Base-by-base conservation (phyloP, 2,329 filamentous ascomycete species). In the Paecilomyces variotii region DNA sequence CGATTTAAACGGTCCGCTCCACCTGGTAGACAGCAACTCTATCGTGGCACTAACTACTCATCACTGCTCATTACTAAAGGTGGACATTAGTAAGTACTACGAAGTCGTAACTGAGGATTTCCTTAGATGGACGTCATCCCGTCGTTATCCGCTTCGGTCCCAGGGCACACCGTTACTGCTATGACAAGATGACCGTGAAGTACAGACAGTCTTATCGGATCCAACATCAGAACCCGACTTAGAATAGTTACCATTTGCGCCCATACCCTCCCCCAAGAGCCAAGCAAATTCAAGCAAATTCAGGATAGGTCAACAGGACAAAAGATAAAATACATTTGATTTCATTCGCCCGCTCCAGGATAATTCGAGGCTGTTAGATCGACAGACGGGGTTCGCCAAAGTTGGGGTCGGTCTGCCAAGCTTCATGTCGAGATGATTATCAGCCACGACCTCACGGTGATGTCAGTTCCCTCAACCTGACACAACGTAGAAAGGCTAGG, bases 371-470 rank as follows among this genome's bases (percentile, higher is more conserved):
- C n/a, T 19, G n/a, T 19, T 19, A n/a, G 39, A 45, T 45, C n/a
- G 39, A 14, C 6, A 39, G 35, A 39, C n/a, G 39, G n/a, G 35
- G 35, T n/a, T n/a, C 35, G 14, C 39, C n/a, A 45, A 45, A 14
- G 5, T n/a, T 19, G 5, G 51, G 24, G n/a, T 27, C 24, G 25
- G 6, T 14, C 39, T 45, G 39, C 39, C 39, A 45, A 45, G 39
- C n/a, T 45, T 24, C n/a, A 45, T 9, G 39, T 45, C 19, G 4
- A 24, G 19, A 45, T 39, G 11, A 39, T 39, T 19, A n/a, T 19
- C 39, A 53, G 26, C 25, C 25, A 45, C 56, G 45, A 60, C 61
- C 57, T 65, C 63, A 64, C 58, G 14, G 58, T 65, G 63, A 65
- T 65, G 62, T 65, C 63, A 64, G 27, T 45, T 45, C n/a, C 14